These are phyloP conservation scores for Geum urbanum DNA, from an alignment of 306 rosid species.

Conservation along the genomic window DNA sequence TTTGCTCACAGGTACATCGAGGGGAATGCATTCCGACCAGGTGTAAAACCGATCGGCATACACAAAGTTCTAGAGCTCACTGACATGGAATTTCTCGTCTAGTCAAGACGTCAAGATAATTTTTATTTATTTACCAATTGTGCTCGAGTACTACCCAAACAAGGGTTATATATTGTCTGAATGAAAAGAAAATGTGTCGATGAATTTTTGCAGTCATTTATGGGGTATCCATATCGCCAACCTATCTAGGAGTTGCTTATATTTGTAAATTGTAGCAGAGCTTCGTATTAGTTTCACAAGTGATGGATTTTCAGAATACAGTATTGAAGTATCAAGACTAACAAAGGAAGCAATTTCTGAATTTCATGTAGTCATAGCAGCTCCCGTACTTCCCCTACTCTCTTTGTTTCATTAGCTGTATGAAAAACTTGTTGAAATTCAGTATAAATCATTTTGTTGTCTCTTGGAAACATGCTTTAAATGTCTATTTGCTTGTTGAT, in stretches of 20 bases:
- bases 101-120: slow-evolving; percentile 28
- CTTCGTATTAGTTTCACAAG: neutral
- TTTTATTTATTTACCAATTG: slow-evolving; percentile 25
- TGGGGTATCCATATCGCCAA: neutral
- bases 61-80: slow-evolving; percentile 95
- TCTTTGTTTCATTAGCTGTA: neutral
- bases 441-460: neutral
- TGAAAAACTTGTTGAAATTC: neutral
- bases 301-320: neutral
- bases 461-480: neutral
- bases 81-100: slow-evolving; percentile 79
- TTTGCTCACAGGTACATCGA: slow-evolving; percentile 61
- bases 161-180: slow-evolving; percentile 32
- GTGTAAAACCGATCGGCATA: slow-evolving; percentile 73
- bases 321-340: neutral
- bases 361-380: neutral
- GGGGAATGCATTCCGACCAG: slow-evolving; percentile 84
- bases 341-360: neutral
- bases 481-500: slow-evolving; percentile 35
- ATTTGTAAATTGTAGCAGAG: neutral
- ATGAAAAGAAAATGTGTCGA: slow-evolving; percentile 33
- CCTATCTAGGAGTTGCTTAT: neutral
- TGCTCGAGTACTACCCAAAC: slow-evolving; percentile 22
- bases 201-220: neutral
- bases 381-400: neutral